Conservation (phyloP, 495 filamentous ascomycete species). For the Elaphomyces granulatus region DNA sequence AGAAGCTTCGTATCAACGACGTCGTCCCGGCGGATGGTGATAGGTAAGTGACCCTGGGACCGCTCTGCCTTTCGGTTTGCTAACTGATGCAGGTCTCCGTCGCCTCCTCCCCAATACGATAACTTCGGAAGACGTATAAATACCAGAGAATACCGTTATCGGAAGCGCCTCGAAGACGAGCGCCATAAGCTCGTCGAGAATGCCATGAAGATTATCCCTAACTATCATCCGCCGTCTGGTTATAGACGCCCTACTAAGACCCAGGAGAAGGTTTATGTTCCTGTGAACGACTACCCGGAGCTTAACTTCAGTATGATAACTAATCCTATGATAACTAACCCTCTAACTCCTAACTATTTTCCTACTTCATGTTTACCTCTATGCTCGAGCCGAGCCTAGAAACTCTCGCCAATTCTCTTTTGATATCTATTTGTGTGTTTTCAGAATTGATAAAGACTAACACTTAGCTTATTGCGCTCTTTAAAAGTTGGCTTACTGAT, state of each 20-base stretch:
- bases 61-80: no score
- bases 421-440: slow-evolving; percentile 3
- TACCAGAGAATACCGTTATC: slow-evolving; percentile 92
- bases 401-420: slow-evolving; percentile 38
- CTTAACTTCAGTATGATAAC: slow-evolving; percentile 99
- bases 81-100: slow-evolving; percentile 59
- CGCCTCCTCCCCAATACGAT: slow-evolving; percentile 92
- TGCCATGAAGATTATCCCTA: slow-evolving; percentile 95
- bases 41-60: slow-evolving; percentile 50
- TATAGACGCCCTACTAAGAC: slow-evolving; percentile 98
- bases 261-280: slow-evolving; percentile 99
- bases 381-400: slow-evolving; percentile 35
- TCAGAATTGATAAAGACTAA: slow-evolving; percentile 52
- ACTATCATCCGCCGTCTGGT: slow-evolving; percentile 94
- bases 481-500: slow-evolving; percentile 99
- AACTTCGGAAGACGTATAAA: slow-evolving; percentile 98
- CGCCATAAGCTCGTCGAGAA: slow-evolving; percentile 95
- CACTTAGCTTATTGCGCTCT: slow-evolving; percentile 64
- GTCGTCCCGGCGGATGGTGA: slow-evolving; percentile 91
- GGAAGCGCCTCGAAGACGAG: slow-evolving; percentile 94
- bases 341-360: slow-evolving; percentile 68
- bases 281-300: slow-evolving; percentile 99
- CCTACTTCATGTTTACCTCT: slow-evolving; percentile 33
- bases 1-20: slow-evolving; percentile 97
- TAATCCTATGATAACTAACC: slow-evolving; percentile 99